phyloP scores from a whole-genome alignment of 345 rosid species.

The Noccaea caerulescens region DNA sequence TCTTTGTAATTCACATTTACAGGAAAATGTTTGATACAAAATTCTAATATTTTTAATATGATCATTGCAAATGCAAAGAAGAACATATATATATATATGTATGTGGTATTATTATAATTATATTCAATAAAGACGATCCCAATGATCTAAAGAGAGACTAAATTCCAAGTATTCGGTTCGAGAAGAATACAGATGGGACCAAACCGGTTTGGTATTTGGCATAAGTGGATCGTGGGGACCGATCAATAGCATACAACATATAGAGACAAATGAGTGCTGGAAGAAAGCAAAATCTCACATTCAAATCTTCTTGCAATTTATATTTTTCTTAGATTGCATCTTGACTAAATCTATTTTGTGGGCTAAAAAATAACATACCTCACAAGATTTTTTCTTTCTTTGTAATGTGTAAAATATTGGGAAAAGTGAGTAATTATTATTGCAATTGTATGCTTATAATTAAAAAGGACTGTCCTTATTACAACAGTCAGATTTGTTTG shows the following conservation, averaged over 20 bases:
- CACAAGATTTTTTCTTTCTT: constrained; percentile 10
- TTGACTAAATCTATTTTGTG: constrained; percentile 3
- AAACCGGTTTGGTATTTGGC: constrained; percentile 47
- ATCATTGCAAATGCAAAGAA: background rate
- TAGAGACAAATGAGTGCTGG: constrained; percentile 39
- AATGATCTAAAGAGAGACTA: constrained; percentile 16
- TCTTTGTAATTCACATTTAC: no score
- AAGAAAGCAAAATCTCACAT: constrained; percentile 44
- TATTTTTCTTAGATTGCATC: background rate
- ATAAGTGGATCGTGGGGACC: constrained; percentile 47
- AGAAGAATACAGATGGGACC: constrained; percentile 40
- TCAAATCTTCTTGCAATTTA: constrained; percentile 21
- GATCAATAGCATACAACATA: constrained; percentile 35
- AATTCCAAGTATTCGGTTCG: constrained; percentile 4
- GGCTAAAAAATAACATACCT: constrained; percentile 30
- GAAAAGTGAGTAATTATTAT: constrained; percentile 29
- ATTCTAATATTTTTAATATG: background rate
- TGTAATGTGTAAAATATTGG: constrained; percentile 16
- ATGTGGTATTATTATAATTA: background rate
- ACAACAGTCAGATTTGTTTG: constrained; percentile 42
- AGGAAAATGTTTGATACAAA: no score
- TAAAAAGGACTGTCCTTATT: constrained; percentile 35
- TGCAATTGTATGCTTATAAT: constrained; percentile 43
- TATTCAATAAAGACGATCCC: background rate
- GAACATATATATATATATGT: background rate